Conservation (phyloP, 495 filamentous ascomycete genomes). For the Oidiodendron maius region DNA sequence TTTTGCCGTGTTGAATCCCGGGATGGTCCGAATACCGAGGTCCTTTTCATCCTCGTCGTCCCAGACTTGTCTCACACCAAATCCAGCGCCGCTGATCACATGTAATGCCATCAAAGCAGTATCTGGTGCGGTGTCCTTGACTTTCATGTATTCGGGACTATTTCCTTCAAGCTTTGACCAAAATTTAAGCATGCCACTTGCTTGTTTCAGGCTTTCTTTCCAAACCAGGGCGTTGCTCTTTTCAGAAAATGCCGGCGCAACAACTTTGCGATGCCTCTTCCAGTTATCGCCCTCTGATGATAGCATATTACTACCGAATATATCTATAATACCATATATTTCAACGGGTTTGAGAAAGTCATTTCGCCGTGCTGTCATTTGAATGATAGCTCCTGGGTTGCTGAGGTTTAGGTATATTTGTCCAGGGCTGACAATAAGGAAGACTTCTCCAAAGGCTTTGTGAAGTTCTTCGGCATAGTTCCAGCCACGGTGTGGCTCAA, state of each 20-base stretch:
- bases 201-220: slow-evolving; percentile 16
- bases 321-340: slow-evolving; percentile 47
- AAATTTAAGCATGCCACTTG: slow-evolving; percentile 5
- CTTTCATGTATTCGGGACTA: slow-evolving; percentile 2
- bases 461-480: slow-evolving; percentile 7
- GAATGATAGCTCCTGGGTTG: slow-evolving; percentile 52
- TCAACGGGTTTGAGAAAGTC: slow-evolving; percentile 63
- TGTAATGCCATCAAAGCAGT: slow-evolving; percentile 14
- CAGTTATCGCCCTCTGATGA: slow-evolving; percentile 56
- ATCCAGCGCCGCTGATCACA: slow-evolving; percentile 21
- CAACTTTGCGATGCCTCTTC: slow-evolving; percentile 65
- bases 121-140: slow-evolving; percentile 11
- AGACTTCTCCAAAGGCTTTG: slow-evolving; percentile 12
- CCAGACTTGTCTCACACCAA: slow-evolving; percentile 47
- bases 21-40: slow-evolving; percentile 32
- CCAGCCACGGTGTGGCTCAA: slow-evolving; percentile 7
- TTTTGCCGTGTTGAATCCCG: slow-evolving; percentile 21
- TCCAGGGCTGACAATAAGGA: slow-evolving; percentile 30
- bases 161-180: slow-evolving; percentile 10
- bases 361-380: slow-evolving; percentile 52
- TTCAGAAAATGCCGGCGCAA: slow-evolving; percentile 63
- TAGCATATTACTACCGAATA: slow-evolving; percentile 62
- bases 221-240: slow-evolving; percentile 59
- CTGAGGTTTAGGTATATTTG: slow-evolving; percentile 41
- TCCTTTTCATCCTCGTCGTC: slow-evolving; percentile 37